A percentile compares a stretch with the other conserved stretches of the same genome.
Conservation (phyloP, 495 filamentous ascomycete species). For the Penicillium daleae region DNA sequence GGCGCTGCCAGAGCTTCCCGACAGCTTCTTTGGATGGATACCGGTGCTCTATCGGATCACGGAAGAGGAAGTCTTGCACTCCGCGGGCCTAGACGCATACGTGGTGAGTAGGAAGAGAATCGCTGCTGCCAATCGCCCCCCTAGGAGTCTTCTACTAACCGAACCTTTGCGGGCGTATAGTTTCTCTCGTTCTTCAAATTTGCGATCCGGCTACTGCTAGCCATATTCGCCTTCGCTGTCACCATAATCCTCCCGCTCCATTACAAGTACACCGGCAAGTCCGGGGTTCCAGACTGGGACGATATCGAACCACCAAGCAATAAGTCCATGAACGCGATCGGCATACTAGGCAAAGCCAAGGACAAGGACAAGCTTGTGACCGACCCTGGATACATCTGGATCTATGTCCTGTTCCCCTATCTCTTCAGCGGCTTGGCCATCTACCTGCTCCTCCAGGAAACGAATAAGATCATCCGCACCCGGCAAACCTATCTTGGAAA, state of each 20-base stretch:
- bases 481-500: slow-evolving; percentile 91
- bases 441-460: slow-evolving; percentile 82
- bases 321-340: slow-evolving; percentile 18
- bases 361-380: slow-evolving; percentile 37
- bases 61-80: slow-evolving; percentile 85
- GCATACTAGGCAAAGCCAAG: slow-evolving; percentile 27
- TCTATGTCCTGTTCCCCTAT: slow-evolving; percentile 89
- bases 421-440: slow-evolving; percentile 81
- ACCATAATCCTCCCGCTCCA: slow-evolving; percentile 86
- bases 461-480: slow-evolving; percentile 77
- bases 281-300: slow-evolving; percentile 47
- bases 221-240: slow-evolving; percentile 78
- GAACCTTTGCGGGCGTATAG: slow-evolving; percentile 41
- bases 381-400: slow-evolving; percentile 75
- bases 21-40: slow-evolving; percentile 93
- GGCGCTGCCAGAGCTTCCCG: slow-evolving; percentile 80
- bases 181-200: slow-evolving; percentile 95
- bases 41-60: slow-evolving; percentile 84
- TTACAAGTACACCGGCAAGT: slow-evolving; percentile 61
- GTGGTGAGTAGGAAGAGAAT: slow-evolving; percentile 62
- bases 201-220: slow-evolving; percentile 78
- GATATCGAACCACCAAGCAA: slow-evolving; percentile 26
- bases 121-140: not conserved
- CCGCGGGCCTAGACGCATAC: slow-evolving; percentile 92
- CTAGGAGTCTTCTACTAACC: slow-evolving; percentile 6